A percentile compares a stretch with the other conserved stretches of the same genome.
These are phyloP conservation scores for Ophiostoma himal-ulmi DNA, from an alignment of 2,329 filamentous ascomycete species.

Conservation along the genomic window DNA sequence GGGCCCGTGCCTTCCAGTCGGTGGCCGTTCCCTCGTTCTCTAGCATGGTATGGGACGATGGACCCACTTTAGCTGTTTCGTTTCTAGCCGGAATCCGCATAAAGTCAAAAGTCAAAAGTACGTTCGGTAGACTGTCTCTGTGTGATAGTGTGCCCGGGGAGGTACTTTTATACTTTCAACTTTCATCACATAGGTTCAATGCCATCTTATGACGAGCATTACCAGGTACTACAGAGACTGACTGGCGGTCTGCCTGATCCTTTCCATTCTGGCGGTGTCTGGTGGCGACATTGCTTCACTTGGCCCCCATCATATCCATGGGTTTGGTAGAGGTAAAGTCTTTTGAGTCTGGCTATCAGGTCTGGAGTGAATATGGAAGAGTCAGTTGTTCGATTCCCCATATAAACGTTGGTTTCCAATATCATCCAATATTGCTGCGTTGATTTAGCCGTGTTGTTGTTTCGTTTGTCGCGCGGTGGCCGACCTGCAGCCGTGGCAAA, in stretches of 20 bases:
- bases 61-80: slow-evolving; percentile 10
- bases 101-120: background rate
- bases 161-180: background rate
- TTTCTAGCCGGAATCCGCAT: slow-evolving; percentile 9
- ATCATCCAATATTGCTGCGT: background rate
- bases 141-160: too few relatives aligned
- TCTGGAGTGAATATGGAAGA: too few relatives aligned
- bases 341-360: too few relatives aligned
- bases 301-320: background rate
- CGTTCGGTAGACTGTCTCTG: background rate
- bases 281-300: slow-evolving; percentile 13
- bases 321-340: background rate
- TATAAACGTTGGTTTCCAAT: background rate
- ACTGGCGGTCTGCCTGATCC: background rate
- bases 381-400: background rate
- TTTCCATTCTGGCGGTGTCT: slow-evolving; percentile 16
- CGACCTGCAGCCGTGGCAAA: background rate
- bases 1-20: slow-evolving; percentile 12
- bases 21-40: background rate
- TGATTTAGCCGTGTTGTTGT: background rate
- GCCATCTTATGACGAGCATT: background rate
- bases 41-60: background rate
- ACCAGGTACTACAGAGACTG: background rate
- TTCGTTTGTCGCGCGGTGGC: background rate
- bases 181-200: background rate